Evolutionary conservation across 306 rosid species (phyloP).

Genomic region (Nissolia schottii): DNA sequence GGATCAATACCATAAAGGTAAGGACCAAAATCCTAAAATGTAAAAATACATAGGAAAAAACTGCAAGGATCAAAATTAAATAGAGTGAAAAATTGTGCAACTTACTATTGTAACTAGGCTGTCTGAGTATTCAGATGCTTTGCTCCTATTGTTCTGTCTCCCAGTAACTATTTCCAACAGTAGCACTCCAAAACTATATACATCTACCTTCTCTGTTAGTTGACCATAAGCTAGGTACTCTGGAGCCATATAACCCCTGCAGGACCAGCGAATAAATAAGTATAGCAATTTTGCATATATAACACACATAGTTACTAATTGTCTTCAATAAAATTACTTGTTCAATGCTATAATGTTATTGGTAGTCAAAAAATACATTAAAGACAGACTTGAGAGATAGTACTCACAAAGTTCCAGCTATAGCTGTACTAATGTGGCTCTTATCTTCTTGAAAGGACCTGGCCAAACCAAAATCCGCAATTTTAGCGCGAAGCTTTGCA

Average conservation of each 20-base stretch:
- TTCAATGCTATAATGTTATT: neutral
- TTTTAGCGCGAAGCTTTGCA: constrained; percentile 55
- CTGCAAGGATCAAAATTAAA: no score
- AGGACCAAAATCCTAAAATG: no score
- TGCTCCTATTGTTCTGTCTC: constrained; percentile 57
- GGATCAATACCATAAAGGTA: no score
- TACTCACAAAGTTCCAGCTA: constrained; percentile 82
- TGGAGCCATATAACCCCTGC: constrained; percentile 84
- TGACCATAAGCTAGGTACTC: constrained; percentile 85
- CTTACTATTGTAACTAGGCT: constrained; percentile 52
- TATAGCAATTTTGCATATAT: neutral
- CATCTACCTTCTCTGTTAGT: constrained; percentile 72
- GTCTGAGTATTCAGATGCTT: constrained; percentile 55
- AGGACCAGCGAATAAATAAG: neutral
- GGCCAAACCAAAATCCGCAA: constrained; percentile 88
- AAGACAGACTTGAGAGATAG: neutral
- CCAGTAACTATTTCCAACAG: constrained; percentile 59
- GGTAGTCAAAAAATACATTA: neutral
- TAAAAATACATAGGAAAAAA: no score
- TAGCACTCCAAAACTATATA: constrained; percentile 70
- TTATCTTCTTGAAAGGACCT: constrained; percentile 67
- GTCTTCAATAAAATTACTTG: neutral
- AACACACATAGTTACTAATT: neutral
- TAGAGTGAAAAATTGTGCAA: neutral
- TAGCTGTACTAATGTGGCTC: constrained; percentile 82